phyloP scores from a whole-genome alignment of 805 yeast genomes.

The Cyberlindnera japonica region DNA sequence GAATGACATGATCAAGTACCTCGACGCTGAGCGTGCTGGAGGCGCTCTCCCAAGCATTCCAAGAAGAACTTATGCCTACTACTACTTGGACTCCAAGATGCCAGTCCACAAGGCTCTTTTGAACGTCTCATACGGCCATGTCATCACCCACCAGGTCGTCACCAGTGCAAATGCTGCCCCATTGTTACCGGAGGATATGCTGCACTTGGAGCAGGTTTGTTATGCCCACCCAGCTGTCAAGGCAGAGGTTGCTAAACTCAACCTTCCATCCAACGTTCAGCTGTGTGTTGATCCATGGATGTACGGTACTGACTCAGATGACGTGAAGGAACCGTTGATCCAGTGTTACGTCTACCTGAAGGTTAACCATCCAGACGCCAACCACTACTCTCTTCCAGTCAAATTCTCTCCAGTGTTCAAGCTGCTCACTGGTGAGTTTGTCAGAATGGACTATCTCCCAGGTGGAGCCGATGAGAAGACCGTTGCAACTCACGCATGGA shows the following conservation, averaged over 20 bases:
- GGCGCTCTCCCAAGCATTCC: conserved; percentile 53
- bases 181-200: conserved; percentile 60
- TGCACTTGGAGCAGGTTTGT: conserved; percentile 48
- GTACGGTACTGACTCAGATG: conserved; percentile 71
- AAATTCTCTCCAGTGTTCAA: conserved; percentile 73
- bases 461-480: conserved; percentile 63
- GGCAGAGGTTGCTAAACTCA: conserved; percentile 65
- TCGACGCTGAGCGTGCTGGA: conserved; percentile 65
- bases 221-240: conserved; percentile 51
- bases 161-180: conserved; percentile 71
- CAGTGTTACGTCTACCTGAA: conserved; percentile 76
- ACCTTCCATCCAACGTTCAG: conserved; percentile 48
- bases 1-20: conserved; percentile 59
- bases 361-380: conserved; percentile 64
- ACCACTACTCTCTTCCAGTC: conserved; percentile 72
- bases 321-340: conserved; percentile 48
- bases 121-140: conserved; percentile 58
- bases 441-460: conserved; percentile 72
- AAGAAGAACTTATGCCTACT: conserved; percentile 65
- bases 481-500: conserved; percentile 54
- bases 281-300: conserved; percentile 80
- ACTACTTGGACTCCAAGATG: conserved; percentile 48
- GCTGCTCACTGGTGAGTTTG: conserved; percentile 52
- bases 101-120: conserved; percentile 69
- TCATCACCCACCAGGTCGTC: conserved; percentile 51